Conservation (phyloP, 805 yeast species). For the Blastobotrys muscicola region DNA sequence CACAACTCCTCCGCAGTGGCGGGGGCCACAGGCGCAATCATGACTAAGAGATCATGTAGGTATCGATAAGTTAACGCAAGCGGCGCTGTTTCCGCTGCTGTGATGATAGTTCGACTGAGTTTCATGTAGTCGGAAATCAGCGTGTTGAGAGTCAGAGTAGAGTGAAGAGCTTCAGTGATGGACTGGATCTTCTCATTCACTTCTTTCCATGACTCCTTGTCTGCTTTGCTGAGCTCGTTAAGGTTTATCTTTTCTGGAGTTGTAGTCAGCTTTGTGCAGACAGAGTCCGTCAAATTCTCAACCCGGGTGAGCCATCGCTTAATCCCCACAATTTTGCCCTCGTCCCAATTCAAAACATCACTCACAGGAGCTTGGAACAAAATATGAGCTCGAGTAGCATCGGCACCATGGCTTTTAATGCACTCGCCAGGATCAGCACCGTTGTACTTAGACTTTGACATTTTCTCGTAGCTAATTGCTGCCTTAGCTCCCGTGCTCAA, state of each 20-base stretch:
- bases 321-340: constrained; percentile 72
- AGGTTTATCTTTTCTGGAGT: no score
- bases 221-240: constrained; percentile 14
- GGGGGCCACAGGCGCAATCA: constrained; percentile 76
- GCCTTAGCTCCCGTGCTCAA: constrained; percentile 43
- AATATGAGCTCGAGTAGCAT: constrained; percentile 88
- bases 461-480: constrained; percentile 63
- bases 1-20: constrained; percentile 75
- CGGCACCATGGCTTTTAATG: constrained; percentile 75
- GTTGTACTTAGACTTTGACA: constrained; percentile 93
- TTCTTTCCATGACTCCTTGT: constrained; percentile 44
- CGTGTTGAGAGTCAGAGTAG: constrained; percentile 63
- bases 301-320: constrained; percentile 77
- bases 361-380: constrained; percentile 84
- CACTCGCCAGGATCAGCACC: constrained; percentile 86
- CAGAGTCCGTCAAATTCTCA: constrained; percentile 18
- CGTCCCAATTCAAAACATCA: constrained; percentile 86
- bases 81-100: constrained; percentile 35
- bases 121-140: constrained; percentile 88
- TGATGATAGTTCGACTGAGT: constrained; percentile 46
- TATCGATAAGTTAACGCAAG: no score
- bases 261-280: background rate
- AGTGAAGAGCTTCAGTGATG: constrained; percentile 51
- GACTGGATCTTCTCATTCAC: constrained; percentile 38
- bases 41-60: constrained; percentile 34